These are phyloP conservation scores for Saussurea involucrata DNA, from an alignment of 129 eudicot species.

Conservation along the genomic window DNA sequence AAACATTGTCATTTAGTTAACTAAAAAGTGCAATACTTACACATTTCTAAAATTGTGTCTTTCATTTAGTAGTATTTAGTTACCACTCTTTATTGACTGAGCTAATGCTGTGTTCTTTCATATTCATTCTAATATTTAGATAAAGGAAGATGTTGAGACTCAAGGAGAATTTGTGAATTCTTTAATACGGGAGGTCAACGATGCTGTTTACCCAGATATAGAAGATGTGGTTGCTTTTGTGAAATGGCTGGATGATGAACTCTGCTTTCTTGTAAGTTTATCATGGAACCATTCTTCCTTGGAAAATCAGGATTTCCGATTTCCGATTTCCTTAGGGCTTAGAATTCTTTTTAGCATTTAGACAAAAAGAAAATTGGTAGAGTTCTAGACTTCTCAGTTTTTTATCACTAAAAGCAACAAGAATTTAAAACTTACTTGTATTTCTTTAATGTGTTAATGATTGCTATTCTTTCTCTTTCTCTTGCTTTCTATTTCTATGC, in stretches of 20 bases:
- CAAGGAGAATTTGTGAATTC: conserved; percentile 93
- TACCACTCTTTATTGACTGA: not conserved
- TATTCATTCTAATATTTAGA: conserved; percentile 36
- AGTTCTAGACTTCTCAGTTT: conserved; percentile 1
- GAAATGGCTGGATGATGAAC: conserved; percentile 98
- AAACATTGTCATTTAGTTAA: not conserved
- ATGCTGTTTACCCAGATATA: conserved; percentile 69
- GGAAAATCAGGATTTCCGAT: not conserved
- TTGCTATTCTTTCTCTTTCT: not conserved
- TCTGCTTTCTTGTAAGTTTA: conserved; percentile 82
- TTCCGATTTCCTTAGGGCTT: too few relatives aligned
- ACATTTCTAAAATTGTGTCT: not conserved
- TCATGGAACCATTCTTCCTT: not conserved
- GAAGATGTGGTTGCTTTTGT: conserved; percentile 93
- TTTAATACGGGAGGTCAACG: conserved; percentile 75
- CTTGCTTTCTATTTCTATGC: not conserved
- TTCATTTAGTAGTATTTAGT: not conserved
- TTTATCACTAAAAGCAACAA: not conserved
- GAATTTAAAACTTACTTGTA: not conserved
- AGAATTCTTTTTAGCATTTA: not conserved
- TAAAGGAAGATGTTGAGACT: conserved; percentile 94
- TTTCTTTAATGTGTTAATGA: not conserved
- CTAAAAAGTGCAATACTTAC: not conserved
- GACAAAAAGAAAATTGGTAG: not conserved
- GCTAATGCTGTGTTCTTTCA: not conserved